Conservation (phyloP, 179 eudicot genomes). For the Beta macrorhiza region DNA sequence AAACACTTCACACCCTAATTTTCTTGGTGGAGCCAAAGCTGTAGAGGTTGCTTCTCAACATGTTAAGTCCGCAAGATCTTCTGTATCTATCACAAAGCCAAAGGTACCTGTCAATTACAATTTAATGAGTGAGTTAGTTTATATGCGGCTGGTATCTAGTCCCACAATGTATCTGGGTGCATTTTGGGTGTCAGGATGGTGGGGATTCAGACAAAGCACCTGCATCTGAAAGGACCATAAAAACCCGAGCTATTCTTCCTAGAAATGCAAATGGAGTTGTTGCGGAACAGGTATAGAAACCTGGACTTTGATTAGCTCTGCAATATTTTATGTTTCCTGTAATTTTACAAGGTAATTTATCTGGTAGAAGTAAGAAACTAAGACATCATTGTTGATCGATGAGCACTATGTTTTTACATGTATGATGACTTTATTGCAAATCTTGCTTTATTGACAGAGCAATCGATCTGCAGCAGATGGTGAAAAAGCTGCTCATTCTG, state of each 20-base stretch:
- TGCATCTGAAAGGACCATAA: slow-evolving; percentile 68
- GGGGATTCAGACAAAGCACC: slow-evolving; percentile 67
- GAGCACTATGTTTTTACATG: neutral
- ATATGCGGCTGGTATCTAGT: slow-evolving; percentile 1
- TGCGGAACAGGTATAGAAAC: slow-evolving; percentile 64
- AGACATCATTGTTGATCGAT: neutral
- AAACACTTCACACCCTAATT: slow-evolving; percentile 46
- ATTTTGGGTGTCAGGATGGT: slow-evolving; percentile 48
- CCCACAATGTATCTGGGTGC: neutral
- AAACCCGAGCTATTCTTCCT: slow-evolving; percentile 70
- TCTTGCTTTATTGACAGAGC: slow-evolving; percentile 40
- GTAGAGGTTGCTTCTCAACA: slow-evolving; percentile 42
- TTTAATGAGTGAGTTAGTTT: neutral
- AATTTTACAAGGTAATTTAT: neutral
- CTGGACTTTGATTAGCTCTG: neutral
- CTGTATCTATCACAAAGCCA: slow-evolving; percentile 32
- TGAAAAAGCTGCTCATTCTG: slow-evolving; percentile 62
- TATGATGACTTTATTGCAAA: slow-evolving; percentile 11
- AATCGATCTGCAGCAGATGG: slow-evolving; percentile 56
- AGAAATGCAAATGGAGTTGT: slow-evolving; percentile 69
- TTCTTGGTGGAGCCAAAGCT: slow-evolving; percentile 47
- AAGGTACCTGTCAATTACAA: slow-evolving; percentile 27
- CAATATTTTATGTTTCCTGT: neutral
- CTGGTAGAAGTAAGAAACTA: neutral
- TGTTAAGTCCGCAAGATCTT: slow-evolving; percentile 29